Conservation (phyloP, 768 basidiomycete species). For the Suillus lakei region DNA sequence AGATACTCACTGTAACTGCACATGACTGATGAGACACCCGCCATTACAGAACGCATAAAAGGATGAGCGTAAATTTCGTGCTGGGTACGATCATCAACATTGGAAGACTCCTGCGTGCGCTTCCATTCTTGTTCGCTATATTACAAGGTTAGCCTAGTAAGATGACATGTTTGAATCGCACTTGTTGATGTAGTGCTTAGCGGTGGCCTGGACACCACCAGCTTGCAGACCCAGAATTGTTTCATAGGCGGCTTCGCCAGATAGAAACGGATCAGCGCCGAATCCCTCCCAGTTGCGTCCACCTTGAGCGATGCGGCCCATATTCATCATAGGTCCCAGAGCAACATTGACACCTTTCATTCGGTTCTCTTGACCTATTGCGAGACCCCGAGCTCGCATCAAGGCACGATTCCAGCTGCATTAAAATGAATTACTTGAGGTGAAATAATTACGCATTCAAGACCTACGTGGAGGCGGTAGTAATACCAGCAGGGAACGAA, state of each 20-base stretch:
- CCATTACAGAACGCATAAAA: conserved; percentile 63
- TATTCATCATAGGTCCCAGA: conserved; percentile 85
- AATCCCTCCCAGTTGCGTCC: conserved; percentile 98
- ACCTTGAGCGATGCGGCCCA: conserved; percentile 76
- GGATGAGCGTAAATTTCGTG: conserved; percentile 65
- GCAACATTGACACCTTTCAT: conserved; percentile 86
- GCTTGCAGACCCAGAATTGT: conserved; percentile 84
- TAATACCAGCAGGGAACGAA: conserved; percentile 85
- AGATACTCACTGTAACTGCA: conserved; percentile 58
- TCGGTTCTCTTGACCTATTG: conserved; percentile 82
- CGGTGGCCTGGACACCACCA: conserved; percentile 85
- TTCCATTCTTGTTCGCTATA: conserved; percentile 42
- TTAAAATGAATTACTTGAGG: not conserved
- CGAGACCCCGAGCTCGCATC: conserved; percentile 74
- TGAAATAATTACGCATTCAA: not conserved
- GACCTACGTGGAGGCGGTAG: conserved; percentile 79
- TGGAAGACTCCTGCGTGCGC: conserved; percentile 37
- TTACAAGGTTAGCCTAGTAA: not conserved
- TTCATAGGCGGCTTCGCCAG: conserved; percentile 77
- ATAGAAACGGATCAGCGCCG: conserved; percentile 85
- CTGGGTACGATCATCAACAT: conserved; percentile 47
- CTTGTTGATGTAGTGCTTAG: conserved; percentile 85
- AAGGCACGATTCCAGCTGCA: conserved; percentile 75
- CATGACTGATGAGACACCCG: conserved; percentile 70
- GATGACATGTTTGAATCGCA: conserved; percentile 24